phyloP scores from a whole-genome alignment of 345 rosid species.

The Chamaenerion angustifolium region DNA sequence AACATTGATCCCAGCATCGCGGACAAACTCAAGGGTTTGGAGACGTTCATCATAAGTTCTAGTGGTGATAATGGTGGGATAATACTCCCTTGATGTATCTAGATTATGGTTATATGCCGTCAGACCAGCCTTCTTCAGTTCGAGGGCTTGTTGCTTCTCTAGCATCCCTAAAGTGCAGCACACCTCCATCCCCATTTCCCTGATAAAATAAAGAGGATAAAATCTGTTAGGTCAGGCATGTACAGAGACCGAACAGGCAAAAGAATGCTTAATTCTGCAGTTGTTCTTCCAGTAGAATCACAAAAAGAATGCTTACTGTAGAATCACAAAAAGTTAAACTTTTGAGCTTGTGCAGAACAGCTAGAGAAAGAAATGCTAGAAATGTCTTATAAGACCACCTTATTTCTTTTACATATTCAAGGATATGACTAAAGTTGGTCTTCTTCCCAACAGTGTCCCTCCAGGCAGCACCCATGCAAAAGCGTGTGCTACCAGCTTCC shows the following conservation, averaged over 20 bases:
- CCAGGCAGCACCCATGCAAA: conserved; percentile 99
- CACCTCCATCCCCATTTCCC: conserved; percentile 97
- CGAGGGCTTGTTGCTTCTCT: conserved; percentile 89
- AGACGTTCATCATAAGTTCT: conserved; percentile 84
- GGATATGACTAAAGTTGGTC: conserved; percentile 72
- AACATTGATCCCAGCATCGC: conserved; percentile 92
- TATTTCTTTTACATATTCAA: conserved; percentile 87
- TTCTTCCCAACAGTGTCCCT: conserved; percentile 90
- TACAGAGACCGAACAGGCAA: too few relatives aligned
- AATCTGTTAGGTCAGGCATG: conserved; percentile 1
- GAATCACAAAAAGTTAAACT: too few relatives aligned
- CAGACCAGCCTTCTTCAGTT: conserved; percentile 93
- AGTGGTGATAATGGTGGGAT: conserved; percentile 76
- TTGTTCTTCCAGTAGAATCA: too few relatives aligned
- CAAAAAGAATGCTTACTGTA: too few relatives aligned
- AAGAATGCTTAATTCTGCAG: too few relatives aligned
- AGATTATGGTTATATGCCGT: conserved; percentile 97
- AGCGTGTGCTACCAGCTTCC: conserved; percentile 96
- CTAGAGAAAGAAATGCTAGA: neutral
- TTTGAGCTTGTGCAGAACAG: neutral
- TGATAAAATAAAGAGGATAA: conserved; percentile 6
- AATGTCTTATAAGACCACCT: conserved; percentile 28
- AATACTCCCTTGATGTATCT: conserved; percentile 93
- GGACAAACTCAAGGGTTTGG: conserved; percentile 70
- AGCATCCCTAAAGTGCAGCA: conserved; percentile 99